These are phyloP conservation scores for Trichoderma gamsii DNA, from an alignment of 495 filamentous ascomycete species.

Conservation along the genomic window DNA sequence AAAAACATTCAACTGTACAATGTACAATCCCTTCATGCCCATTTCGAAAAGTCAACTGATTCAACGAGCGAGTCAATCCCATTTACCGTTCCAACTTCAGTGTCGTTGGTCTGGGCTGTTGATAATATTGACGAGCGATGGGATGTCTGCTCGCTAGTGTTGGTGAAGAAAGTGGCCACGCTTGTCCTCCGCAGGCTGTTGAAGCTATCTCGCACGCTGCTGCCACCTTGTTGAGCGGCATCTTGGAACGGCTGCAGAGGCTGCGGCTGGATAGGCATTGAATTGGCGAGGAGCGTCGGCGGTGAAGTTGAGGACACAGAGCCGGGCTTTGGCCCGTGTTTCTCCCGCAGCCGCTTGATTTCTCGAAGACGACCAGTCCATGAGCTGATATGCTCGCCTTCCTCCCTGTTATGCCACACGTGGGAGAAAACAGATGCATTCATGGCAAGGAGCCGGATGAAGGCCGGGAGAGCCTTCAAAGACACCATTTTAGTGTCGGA, in stretches of 20 bases:
- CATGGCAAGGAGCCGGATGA: constrained; percentile 83
- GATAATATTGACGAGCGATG: constrained; percentile 48
- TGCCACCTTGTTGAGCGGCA: constrained; percentile 29
- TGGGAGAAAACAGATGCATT: constrained; percentile 90
- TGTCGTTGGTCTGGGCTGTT: constrained; percentile 40
- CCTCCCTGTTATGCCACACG: constrained; percentile 73
- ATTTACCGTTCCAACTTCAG: constrained; percentile 34
- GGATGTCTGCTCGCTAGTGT: constrained; percentile 40
- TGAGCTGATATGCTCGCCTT: constrained; percentile 79
- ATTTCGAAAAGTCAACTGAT: constrained; percentile 56
- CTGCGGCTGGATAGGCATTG: constrained; percentile 18
- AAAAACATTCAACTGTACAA: neutral
- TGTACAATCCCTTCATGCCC: constrained; percentile 35
- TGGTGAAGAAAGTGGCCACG: constrained; percentile 51
- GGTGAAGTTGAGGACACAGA: constrained; percentile 28
- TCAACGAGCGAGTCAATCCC: constrained; percentile 47
- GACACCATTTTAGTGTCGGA: constrained; percentile 81
- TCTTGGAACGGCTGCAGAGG: constrained; percentile 23
- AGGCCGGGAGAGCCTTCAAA: constrained; percentile 69
- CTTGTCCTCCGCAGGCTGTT: constrained; percentile 44
- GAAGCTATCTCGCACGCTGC: constrained; percentile 46
- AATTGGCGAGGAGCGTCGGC: constrained; percentile 8
- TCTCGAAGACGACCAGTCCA: constrained; percentile 83
- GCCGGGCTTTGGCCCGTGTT: constrained; percentile 39
- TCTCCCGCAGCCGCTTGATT: constrained; percentile 75